phyloP scores from a whole-genome alignment of 1,284 basidiomycete genomes.

The Stygiomarasmius scandens region DNA sequence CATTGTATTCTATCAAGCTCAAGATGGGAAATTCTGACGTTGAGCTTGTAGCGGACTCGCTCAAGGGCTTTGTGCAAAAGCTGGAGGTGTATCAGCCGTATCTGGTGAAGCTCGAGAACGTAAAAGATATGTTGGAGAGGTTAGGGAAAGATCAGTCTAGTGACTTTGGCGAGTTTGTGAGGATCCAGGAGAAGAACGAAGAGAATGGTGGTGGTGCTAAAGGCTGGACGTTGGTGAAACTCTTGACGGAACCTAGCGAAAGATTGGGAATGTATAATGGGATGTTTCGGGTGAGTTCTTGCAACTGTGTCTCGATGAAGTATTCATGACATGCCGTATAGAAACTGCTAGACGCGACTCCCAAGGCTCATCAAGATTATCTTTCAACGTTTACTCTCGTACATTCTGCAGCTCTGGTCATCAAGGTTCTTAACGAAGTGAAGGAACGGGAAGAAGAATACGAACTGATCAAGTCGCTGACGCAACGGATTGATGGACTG shows the following conservation, averaged over 20 bases:
- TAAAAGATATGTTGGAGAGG: constrained; percentile 56
- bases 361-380: constrained; percentile 70
- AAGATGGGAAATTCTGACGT: constrained; percentile 37
- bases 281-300: constrained; percentile 68
- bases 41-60: constrained; percentile 51
- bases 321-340: constrained; percentile 20
- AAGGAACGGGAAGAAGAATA: constrained; percentile 86
- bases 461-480: constrained; percentile 65
- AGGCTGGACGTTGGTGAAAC: constrained; percentile 65
- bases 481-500: constrained; percentile 62
- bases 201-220: constrained; percentile 46
- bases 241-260: constrained; percentile 77
- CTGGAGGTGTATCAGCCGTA: constrained; percentile 87
- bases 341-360: constrained; percentile 67
- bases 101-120: constrained; percentile 70
- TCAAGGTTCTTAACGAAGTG: constrained; percentile 79
- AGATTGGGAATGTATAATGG: constrained; percentile 74
- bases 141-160: constrained; percentile 55
- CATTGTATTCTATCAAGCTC: constrained; percentile 49
- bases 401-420: constrained; percentile 66
- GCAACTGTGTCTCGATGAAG: constrained; percentile 1
- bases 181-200: constrained; percentile 63
- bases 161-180: constrained; percentile 85
- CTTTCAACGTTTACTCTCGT: constrained; percentile 67
- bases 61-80: constrained; percentile 62